These are phyloP conservation scores for Fusarium sp. DNA, from an alignment of 2,329 filamentous ascomycete species.

Conservation along the genomic window DNA sequence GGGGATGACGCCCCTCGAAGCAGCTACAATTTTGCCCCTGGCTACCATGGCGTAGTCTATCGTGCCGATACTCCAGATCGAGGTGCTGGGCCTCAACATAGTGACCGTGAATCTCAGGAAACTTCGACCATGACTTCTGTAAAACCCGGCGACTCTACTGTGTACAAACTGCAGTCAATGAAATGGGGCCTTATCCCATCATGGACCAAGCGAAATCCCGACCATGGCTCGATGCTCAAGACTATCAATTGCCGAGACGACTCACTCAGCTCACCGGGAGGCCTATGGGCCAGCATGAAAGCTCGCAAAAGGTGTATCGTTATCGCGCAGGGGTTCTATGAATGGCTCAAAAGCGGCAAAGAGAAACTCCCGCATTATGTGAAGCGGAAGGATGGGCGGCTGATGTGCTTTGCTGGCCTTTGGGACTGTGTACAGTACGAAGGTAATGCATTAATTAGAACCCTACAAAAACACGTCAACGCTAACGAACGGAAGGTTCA, in stretches of 20 bases:
- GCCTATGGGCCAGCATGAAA: slow-evolving; percentile 96
- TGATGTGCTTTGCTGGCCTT: slow-evolving; percentile 91
- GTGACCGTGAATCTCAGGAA: slow-evolving; percentile 1
- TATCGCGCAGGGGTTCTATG: slow-evolving; percentile 92
- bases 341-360: slow-evolving; percentile 87
- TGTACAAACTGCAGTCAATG: slow-evolving; percentile 90
- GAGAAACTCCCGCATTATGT: slow-evolving; percentile 88
- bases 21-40: slow-evolving; percentile 93
- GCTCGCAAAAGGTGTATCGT: slow-evolving; percentile 87
- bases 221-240: slow-evolving; percentile 81
- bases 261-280: slow-evolving; percentile 77
- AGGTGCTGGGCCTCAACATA: slow-evolving; percentile 59
- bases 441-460: slow-evolving; percentile 57
- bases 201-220: slow-evolving; percentile 88
- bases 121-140: neutral
- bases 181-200: slow-evolving; percentile 96
- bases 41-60: slow-evolving; percentile 86
- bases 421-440: slow-evolving; percentile 91
- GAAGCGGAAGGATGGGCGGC: slow-evolving; percentile 80
- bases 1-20: slow-evolving; percentile 70
- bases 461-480: neutral
- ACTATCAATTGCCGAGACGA: slow-evolving; percentile 97
- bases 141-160: slow-evolving; percentile 49
- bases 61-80: slow-evolving; percentile 76
- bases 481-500: slow-evolving; percentile 26